Conservation (phyloP, 768 basidiomycete genomes). For the Nidularia sp. region DNA sequence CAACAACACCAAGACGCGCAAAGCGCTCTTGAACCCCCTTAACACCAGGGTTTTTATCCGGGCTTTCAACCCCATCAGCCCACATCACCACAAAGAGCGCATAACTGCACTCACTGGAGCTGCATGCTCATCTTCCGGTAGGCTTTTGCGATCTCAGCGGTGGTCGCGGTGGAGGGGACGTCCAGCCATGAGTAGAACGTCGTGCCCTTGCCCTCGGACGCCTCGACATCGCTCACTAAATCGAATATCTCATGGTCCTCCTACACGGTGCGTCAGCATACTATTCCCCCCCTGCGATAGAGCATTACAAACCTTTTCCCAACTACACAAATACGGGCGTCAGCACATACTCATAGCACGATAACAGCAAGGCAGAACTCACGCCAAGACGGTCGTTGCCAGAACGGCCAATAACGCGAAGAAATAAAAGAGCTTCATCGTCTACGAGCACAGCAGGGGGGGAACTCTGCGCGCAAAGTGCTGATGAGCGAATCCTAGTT, state of each 20-base stretch:
- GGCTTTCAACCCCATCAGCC: slow-evolving; percentile 41
- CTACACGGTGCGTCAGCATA: slow-evolving; percentile 25
- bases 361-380: slow-evolving; percentile 23
- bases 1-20: slow-evolving; percentile 84
- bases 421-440: slow-evolving; percentile 49
- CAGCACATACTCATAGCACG: slow-evolving; percentile 5
- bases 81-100: not conserved
- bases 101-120: slow-evolving; percentile 67
- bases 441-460: not conserved
- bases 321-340: slow-evolving; percentile 44
- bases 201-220: slow-evolving; percentile 88
- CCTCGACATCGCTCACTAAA: slow-evolving; percentile 77
- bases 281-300: not conserved
- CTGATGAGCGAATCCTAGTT: too few relatives aligned
- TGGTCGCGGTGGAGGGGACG: slow-evolving; percentile 68
- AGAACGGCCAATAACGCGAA: slow-evolving; percentile 48
- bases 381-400: slow-evolving; percentile 55
- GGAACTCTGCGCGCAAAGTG: slow-evolving; percentile 2
- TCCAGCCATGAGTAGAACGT: slow-evolving; percentile 95
- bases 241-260: slow-evolving; percentile 98
- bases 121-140: slow-evolving; percentile 89
- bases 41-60: slow-evolving; percentile 91
- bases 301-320: slow-evolving; percentile 58
- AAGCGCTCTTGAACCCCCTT: slow-evolving; percentile 85
- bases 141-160: slow-evolving; percentile 78